phyloP scores from a whole-genome alignment of 225 moss, liverwort and hornwort genomes.

The Polytrichum commune region DNA sequence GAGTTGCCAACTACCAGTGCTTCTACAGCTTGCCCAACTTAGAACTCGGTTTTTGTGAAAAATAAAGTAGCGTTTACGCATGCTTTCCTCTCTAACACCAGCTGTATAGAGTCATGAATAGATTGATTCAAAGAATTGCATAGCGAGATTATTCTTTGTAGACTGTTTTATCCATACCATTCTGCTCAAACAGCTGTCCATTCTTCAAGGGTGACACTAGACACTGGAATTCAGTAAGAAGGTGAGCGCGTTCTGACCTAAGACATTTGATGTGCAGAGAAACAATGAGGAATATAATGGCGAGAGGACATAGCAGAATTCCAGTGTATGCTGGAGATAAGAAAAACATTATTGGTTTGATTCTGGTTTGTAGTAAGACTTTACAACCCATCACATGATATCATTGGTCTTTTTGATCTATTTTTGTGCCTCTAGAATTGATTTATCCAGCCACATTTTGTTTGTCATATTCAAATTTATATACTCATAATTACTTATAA shows the following conservation, averaged over 20 bases:
- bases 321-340: constrained; percentile 66
- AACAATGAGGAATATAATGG: constrained; percentile 78
- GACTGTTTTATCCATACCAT: not conserved
- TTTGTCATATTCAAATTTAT: too few relatives aligned
- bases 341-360: constrained; percentile 70
- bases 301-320: constrained; percentile 79
- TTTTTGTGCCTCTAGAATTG: too few relatives aligned
- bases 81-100: too few relatives aligned
- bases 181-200: too few relatives aligned
- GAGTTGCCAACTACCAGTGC: too few relatives aligned
- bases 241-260: not conserved
- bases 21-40: too few relatives aligned
- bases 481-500: too few relatives aligned
- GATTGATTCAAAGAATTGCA: not conserved
- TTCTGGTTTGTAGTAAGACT: constrained; percentile 41
- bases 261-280: constrained; percentile 36
- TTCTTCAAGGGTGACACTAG: not conserved
- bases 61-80: too few relatives aligned
- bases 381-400: too few relatives aligned
- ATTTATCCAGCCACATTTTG: too few relatives aligned
- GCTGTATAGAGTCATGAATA: not conserved
- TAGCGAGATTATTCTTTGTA: not conserved
- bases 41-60: too few relatives aligned
- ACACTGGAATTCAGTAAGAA: not conserved
- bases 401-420: too few relatives aligned